Conservation (phyloP, 371 early-diverging fungal species). For the Actinomortierella wolfii region DNA sequence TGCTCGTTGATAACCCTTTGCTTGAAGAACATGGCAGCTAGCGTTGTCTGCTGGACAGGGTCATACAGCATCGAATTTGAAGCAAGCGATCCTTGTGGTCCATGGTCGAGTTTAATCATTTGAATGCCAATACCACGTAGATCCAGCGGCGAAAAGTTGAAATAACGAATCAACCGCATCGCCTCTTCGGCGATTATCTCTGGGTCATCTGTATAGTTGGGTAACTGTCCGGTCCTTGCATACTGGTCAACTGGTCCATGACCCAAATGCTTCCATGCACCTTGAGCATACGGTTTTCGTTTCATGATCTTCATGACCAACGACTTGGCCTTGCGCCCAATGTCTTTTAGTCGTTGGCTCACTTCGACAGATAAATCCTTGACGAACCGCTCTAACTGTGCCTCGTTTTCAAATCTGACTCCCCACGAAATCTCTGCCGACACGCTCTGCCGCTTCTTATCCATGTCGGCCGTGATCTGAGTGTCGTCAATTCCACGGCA, state of each 20-base stretch:
- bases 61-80: not conserved
- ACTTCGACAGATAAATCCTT: constrained; percentile 58
- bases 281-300: constrained; percentile 53
- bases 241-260: constrained; percentile 70
- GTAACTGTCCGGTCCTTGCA: constrained; percentile 57
- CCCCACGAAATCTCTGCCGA: constrained; percentile 88
- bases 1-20: not conserved
- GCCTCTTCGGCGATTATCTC: constrained; percentile 51
- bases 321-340: constrained; percentile 51
- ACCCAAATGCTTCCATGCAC: constrained; percentile 65
- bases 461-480: constrained; percentile 52
- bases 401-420: constrained; percentile 74
- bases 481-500: constrained; percentile 82
- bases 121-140: constrained; percentile 74
- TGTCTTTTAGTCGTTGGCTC: constrained; percentile 52
- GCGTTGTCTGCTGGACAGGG: not conserved
- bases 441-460: constrained; percentile 74
- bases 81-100: constrained; percentile 5
- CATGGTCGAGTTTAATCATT: constrained; percentile 56
- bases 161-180: constrained; percentile 50
- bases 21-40: not conserved
- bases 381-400: constrained; percentile 68
- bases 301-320: constrained; percentile 64
- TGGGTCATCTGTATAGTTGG: constrained; percentile 52
- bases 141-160: constrained; percentile 56